Evolutionary conservation across 2,329 filamentous ascomycete genomes (phyloP).

Genomic region (Exophiala sideris): DNA sequence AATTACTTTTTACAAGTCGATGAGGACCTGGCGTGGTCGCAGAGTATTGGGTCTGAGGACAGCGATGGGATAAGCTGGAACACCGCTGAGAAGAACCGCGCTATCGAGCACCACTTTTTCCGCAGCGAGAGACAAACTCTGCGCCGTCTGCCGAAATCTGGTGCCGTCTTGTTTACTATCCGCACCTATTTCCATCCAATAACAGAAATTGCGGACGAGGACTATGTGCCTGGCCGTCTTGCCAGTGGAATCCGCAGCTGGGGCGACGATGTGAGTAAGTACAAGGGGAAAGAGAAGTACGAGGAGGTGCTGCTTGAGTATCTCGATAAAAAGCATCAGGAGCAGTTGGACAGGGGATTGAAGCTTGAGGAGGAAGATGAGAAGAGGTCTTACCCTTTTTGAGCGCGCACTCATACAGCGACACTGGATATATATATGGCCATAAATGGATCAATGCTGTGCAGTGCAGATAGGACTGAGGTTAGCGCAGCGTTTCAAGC

Average conservation of each 20-base stretch:
- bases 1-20: conserved; percentile 91
- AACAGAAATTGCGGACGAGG: conserved; percentile 64
- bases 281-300: conserved; percentile 77
- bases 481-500: no score
- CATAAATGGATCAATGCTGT: background rate
- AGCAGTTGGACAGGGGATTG: conserved; percentile 67
- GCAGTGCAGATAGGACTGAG: no score
- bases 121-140: conserved; percentile 72
- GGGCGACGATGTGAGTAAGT: conserved; percentile 71
- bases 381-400: conserved; percentile 60
- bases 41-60: conserved; percentile 73
- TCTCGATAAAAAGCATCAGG: conserved; percentile 68
- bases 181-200: conserved; percentile 75
- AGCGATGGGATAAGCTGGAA: conserved; percentile 63
- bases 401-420: background rate
- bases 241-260: conserved; percentile 77
- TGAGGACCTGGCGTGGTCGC: conserved; percentile 70
- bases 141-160: conserved; percentile 57
- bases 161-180: conserved; percentile 69
- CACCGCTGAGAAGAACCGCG: conserved; percentile 70
- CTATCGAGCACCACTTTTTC: conserved; percentile 71
- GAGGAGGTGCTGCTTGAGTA: conserved; percentile 70
- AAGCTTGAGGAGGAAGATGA: conserved; percentile 61
- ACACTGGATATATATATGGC: no score
- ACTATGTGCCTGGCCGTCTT: conserved; percentile 72